Base-by-base conservation (phyloP, 192 early-diverging fungal species). In the Coemansia sp. region DNA sequence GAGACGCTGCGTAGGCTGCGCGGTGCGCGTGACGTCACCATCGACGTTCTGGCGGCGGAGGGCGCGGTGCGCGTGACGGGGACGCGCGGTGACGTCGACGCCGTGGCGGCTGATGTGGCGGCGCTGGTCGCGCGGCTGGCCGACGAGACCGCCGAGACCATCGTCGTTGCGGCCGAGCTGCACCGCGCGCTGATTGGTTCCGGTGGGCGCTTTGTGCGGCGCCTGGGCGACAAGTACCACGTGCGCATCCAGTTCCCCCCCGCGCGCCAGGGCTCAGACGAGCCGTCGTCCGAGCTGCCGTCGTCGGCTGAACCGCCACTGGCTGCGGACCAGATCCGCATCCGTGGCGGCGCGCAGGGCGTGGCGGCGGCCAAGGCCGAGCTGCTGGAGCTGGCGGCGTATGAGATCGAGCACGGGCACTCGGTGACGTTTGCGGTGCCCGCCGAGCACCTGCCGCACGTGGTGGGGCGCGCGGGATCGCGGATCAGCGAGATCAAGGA, bases 341-440 rank as follows among this genome's bases (percentile, higher is more conserved):
- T 99, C 59, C 88, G 89, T 53, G 97, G 97, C 36, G 88, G 90
- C 38, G 93, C 92, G 74, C 89, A 86, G 71, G 94, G 93, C 59
- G 92, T 94, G 45, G 84, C 85, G 8, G 74, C 79, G 24, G 94
- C 93, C 56, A 92, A 93, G 84, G 79, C 77, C 32, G 94, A 96
- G 77, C 84, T 99, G 39, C 62, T 94, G 65, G 90, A 93, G 60
- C 83, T 93, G 24, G 87, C 92, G 15, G 93, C 94, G 25, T 88
- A 94, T 65, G 94, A 99, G 74, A 80, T 82, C 40, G 92, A 92
- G 67, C 86, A 92, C 77, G 85, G 76, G 75, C 89, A 90, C 60
- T 85, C 84, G 0, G 67, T 84, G 31, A 87, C 77, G 25, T 90
- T 96, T 71, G 64, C 51, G 0, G 81, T 96, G 32, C 89, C 94